phyloP scores from a whole-genome alignment of 768 basidiomycete species.

The Leccinum aurantiacum region DNA sequence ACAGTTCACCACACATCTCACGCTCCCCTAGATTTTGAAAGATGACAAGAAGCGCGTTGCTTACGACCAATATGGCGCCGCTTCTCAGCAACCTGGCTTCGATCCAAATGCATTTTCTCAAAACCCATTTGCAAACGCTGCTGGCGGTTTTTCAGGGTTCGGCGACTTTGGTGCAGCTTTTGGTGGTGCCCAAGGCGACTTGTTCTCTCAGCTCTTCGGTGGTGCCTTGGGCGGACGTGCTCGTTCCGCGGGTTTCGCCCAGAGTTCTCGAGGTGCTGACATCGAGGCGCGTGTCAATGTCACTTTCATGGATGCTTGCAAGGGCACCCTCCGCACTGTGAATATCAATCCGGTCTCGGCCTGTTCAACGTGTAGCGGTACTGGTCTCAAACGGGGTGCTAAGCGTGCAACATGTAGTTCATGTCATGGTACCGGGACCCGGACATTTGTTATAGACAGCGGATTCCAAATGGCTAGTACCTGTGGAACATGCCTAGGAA shows the following conservation, averaged over 20 bases:
- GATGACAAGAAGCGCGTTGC: constrained; percentile 91
- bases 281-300: constrained; percentile 75
- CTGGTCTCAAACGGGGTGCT: constrained; percentile 83
- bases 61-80: constrained; percentile 90
- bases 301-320: constrained; percentile 93
- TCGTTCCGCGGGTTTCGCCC: constrained; percentile 44
- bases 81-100: constrained; percentile 92
- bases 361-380: constrained; percentile 82
- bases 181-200: constrained; percentile 54
- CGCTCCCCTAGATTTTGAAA: constrained; percentile 69
- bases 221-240: constrained; percentile 52
- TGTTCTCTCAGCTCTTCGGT: constrained; percentile 88
- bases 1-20: constrained; percentile 21
- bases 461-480: constrained; percentile 98
- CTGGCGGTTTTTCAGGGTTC: constrained; percentile 71
- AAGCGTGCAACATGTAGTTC: constrained; percentile 75
- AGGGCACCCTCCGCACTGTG: constrained; percentile 76
- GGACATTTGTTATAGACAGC: constrained; percentile 85
- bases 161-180: constrained; percentile 66
- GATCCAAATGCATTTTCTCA: constrained; percentile 82
- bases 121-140: constrained; percentile 46
- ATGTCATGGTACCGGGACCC: constrained; percentile 85
- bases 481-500: constrained; percentile 79
- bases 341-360: constrained; percentile 78
- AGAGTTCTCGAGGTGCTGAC: constrained; percentile 66